Conservation (phyloP, 768 basidiomycete genomes). For the Dioszegia hungarica region DNA sequence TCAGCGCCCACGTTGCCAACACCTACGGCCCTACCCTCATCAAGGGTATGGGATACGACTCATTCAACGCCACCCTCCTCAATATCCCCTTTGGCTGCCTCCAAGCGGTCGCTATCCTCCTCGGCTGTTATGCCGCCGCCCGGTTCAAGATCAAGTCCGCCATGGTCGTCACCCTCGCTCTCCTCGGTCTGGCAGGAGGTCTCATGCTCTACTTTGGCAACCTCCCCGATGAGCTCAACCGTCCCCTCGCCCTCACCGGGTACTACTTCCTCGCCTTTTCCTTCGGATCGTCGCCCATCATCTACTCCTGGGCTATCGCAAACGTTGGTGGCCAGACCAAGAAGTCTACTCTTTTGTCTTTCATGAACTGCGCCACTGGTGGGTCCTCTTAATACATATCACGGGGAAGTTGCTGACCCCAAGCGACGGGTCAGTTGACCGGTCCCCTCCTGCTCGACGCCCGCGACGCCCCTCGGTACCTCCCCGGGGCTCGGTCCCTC, state of each 20-base stretch:
- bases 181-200: constrained; percentile 9
- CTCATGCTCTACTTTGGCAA: constrained; percentile 16
- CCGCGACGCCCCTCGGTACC: constrained; percentile 34
- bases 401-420: too few relatives aligned
- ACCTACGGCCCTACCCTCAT: constrained; percentile 52
- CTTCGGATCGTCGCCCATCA: too few relatives aligned
- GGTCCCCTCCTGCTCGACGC: constrained; percentile 40
- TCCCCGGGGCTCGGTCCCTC: constrained; percentile 24
- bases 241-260: constrained; percentile 36
- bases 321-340: constrained; percentile 41
- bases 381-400: too few relatives aligned
- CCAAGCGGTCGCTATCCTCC: constrained; percentile 49
- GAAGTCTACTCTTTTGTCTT: constrained; percentile 50
- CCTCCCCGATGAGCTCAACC: neutral
- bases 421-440: constrained; percentile 51
- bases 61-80: constrained; percentile 53
- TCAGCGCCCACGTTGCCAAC: constrained; percentile 17
- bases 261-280: constrained; percentile 48
- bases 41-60: constrained; percentile 53
- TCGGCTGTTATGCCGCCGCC: constrained; percentile 48
- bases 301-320: constrained; percentile 19
- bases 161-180: constrained; percentile 12
- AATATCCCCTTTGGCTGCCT: constrained; percentile 54
- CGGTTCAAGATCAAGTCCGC: constrained; percentile 17
- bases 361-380: constrained; percentile 53